phyloP scores from a whole-genome alignment of 495 filamentous ascomycete genomes.

The Aspergillus nanangensis region DNA sequence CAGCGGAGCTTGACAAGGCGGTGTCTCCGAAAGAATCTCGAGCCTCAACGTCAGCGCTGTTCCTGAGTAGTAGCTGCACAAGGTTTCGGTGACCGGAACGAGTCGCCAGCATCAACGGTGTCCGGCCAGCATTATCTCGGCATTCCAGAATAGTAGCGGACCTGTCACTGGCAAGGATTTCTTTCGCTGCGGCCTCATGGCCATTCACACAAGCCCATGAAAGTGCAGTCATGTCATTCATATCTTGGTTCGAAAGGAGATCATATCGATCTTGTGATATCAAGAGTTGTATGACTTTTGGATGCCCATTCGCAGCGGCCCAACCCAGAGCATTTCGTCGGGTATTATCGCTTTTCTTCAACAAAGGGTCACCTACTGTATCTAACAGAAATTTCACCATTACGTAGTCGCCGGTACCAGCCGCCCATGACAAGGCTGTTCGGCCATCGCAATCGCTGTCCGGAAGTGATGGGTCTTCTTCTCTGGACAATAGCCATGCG shows the following conservation, averaged over 20 bases:
- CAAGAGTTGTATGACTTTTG: not conserved
- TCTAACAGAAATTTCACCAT: not conserved
- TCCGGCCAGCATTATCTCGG: not conserved
- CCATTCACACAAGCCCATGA: not conserved
- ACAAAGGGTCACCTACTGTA: not conserved
- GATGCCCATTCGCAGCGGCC: not conserved
- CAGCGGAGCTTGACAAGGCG: not conserved
- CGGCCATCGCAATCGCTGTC: not conserved
- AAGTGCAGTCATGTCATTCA: not conserved
- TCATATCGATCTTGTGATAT: not conserved
- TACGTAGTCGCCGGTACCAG: not conserved
- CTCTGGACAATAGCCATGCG: not conserved
- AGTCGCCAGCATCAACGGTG: not conserved
- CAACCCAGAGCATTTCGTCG: not conserved
- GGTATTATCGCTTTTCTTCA: not conserved
- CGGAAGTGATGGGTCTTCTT: not conserved
- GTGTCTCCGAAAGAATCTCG: not conserved
- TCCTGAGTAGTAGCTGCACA: not conserved
- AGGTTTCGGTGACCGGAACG: not conserved
- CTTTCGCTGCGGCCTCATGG: not conserved
- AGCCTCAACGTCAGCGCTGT: not conserved
- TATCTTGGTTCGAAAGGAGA: not conserved
- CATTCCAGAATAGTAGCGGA: not conserved
- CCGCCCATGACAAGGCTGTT: not conserved
- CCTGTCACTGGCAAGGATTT: not conserved